Evolutionary conservation across 306 rosid species (phyloP), one percentile per base, ranked within the genome.

Genomic region (Trifolium dubium): DNA sequence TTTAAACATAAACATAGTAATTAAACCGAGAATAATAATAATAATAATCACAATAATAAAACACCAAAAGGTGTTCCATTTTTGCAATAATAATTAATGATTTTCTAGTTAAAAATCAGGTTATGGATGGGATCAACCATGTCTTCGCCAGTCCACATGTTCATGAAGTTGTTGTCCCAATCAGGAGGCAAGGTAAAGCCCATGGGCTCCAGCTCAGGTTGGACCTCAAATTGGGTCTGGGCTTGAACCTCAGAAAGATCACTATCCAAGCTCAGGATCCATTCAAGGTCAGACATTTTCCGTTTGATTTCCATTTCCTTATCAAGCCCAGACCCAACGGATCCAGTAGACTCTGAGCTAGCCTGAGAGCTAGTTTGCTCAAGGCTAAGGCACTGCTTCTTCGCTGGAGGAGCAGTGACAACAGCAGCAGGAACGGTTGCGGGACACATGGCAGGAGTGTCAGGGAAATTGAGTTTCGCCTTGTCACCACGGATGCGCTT

Each of bases 381-480:
- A 1, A 73, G 69, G 10, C 62, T n/a, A 18, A 82, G 28, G 66
- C 89, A 84, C 13, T 71, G 91, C 54, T 74, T 87, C 86, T 90
- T 88, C 14, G 10, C 13, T 3, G 39, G 67, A 40, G 69, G 17
- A 49, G 11, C 1, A 37, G 18, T 3, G 34, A 58, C 11, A 0
- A 17, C 6, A 53, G 6, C 13, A 69, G 5, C 5, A 44, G 2
- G 10, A 28, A 9, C 5, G 0, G 30, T 3, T 58, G n/a, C 8
- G 59, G 68, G 5, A 0, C 40, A 7, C 40, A 10, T 6, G 56
- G 12, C 9, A 54, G 41, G 1, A 5, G 75, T 0, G 19, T 65
- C 39, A 0, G 88, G 58, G 62, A 94, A 94, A 75, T 94, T 94
- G 83, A 92, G 97, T 69, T 94, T 94, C 80, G 99, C 99, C 79